Conservation (phyloP, 108 stramenopile genomes). For the Schizochytrium sp. region DNA sequence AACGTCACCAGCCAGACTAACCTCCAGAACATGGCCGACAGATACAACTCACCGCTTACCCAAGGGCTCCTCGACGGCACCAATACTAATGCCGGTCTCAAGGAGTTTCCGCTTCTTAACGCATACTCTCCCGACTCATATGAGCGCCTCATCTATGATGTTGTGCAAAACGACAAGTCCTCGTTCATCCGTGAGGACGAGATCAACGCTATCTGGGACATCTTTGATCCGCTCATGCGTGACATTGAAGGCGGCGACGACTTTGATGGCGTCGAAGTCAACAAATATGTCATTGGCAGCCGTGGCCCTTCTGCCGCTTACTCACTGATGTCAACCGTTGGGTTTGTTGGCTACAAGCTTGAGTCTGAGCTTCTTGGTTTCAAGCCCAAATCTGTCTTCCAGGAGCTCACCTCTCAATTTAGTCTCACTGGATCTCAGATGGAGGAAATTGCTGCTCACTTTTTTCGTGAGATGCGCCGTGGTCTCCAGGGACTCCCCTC, state of each 20-base stretch:
- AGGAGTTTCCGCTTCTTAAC: conserved; percentile 53
- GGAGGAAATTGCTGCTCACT: conserved; percentile 47
- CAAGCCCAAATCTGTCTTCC: not conserved
- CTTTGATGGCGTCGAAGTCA: conserved; percentile 17
- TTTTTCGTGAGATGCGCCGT: not conserved
- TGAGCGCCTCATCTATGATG: conserved; percentile 93
- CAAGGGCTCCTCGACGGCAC: not conserved
- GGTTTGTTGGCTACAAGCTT: conserved; percentile 42
- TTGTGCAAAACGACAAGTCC: conserved; percentile 83
- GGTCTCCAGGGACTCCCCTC: not conserved
- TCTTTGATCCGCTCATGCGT: conserved; percentile 94
- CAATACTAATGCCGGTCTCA: not conserved
- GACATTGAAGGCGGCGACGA: conserved; percentile 79
- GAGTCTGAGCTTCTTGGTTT: conserved; percentile 51
- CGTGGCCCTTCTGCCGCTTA: conserved; percentile 30
- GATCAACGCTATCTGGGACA: conserved; percentile 90
- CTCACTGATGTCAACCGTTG: conserved; percentile 10
- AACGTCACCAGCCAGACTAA: conserved; percentile 70
- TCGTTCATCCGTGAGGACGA: conserved; percentile 96
- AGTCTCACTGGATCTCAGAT: conserved; percentile 30
- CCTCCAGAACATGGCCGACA: conserved; percentile 65
- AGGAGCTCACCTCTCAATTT: conserved; percentile 13
- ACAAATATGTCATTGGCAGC: conserved; percentile 16
- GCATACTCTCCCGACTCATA: conserved; percentile 94
- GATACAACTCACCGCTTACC: conserved; percentile 32